Evolutionary conservation across 768 basidiomycete genomes (phyloP), one percentile per base, ranked within the genome.

Genomic region (Myochromella boudieri): DNA sequence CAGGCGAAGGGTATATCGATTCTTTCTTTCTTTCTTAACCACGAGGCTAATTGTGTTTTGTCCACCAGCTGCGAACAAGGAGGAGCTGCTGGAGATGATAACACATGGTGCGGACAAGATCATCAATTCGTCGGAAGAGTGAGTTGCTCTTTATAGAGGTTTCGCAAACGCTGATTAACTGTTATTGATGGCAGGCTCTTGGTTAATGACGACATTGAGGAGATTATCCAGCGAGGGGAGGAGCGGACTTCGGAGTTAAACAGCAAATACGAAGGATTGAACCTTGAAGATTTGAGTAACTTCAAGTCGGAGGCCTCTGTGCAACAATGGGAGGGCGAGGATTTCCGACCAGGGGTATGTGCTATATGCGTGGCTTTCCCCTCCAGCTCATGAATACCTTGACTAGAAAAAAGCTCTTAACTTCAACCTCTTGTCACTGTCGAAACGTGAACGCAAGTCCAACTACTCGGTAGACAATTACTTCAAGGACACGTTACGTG

Each of bases 81-180:
- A 98, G 38, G 97, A 98, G 48, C 74, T 99, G 11, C 70, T 98
- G 27, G 95, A 98, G 61, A 99, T 98, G 93, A 98, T 99, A 49
- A 86, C 94, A 5, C 93, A 95, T 59, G 95, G 97, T 15, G 95
- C 94, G 0, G 95, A 98, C 64, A 89, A 92, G 66, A 97, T 99
- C 46, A 94, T 98, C 64, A 95, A 87, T 60, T 72, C 84, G 3
- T 64, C 67, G 0, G 85, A 89, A 11, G 81, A 83, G 90, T 92
- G 46, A 51, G 86, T 28, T 29, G 31, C 48, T 22, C 24, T 34
- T 28, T 31, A 15, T 27, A 18, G 25, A 15, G 0, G 44, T 7
- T 25, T 32, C 20, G 11, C 18, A 26, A 7, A 14, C 8, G 27
- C 10, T 21, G 33, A 25, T 28, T 27, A 21, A 6, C 25, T 44